Evolutionary conservation across 306 rosid species (phyloP).

Genomic region (Citrullus mucosospermus): DNA sequence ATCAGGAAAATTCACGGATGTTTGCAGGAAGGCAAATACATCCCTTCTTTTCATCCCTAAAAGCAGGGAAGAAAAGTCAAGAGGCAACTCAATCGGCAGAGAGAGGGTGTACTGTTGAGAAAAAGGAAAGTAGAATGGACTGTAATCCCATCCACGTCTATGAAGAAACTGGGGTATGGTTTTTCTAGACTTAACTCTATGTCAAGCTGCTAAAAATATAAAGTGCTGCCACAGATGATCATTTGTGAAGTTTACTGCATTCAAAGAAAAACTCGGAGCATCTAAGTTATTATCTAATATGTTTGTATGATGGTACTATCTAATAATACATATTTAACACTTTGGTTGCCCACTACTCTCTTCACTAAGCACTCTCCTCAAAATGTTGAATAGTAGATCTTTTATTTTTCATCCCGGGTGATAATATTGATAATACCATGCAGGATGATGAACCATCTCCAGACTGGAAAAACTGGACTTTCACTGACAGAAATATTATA

Average conservation of each 20-base stretch:
- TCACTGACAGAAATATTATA: conserved; percentile 19
- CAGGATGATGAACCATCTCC: conserved; percentile 38
- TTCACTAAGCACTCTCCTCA: not conserved
- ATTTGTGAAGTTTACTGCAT: not conserved
- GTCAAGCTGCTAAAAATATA: not conserved
- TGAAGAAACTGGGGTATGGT: conserved; percentile 44
- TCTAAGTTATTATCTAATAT: not conserved
- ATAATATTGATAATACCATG: conserved; percentile 14
- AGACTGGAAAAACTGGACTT: conserved; percentile 67
- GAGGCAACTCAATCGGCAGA: conserved; percentile 22
- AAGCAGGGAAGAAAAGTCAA: conserved; percentile 27
- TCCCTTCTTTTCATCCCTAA: conserved; percentile 56
- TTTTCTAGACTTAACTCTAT: conserved; percentile 1
- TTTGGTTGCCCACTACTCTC: not conserved
- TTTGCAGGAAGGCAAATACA: conserved; percentile 56
- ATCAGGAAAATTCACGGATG: conserved; percentile 62
- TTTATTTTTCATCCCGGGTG: conserved; percentile 1
- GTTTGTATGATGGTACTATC: not conserved
- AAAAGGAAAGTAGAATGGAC: conserved; percentile 14
- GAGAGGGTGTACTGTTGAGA: conserved; percentile 5
- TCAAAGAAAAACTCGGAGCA: not conserved
- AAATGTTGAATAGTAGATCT: not conserved
- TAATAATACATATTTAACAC: not conserved
- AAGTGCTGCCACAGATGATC: not conserved
- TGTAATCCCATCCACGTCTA: conserved; percentile 59